Evolutionary conservation across 805 yeast genomes (phyloP).

Genomic region (Starmerella vaccinii): DNA sequence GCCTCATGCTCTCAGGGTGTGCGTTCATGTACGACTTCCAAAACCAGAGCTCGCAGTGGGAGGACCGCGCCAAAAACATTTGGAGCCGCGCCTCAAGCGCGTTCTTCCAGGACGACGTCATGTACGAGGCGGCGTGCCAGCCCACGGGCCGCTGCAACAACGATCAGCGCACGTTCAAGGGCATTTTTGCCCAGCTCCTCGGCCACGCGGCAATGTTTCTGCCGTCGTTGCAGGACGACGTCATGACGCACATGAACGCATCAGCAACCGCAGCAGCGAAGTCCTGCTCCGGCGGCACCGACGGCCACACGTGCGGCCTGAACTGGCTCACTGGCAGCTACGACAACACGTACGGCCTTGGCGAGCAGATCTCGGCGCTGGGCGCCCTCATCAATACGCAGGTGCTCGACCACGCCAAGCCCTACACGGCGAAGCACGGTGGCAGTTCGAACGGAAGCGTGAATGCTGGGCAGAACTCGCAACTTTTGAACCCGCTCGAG

Average conservation of each 20-base stretch:
- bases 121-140: constrained; percentile 70
- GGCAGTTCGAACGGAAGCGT: constrained; percentile 62
- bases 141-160: constrained; percentile 44
- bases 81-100: constrained; percentile 37
- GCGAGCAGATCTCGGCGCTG: constrained; percentile 73
- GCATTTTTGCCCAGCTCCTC: constrained; percentile 53
- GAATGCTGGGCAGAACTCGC: constrained; percentile 48
- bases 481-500: constrained; percentile 18
- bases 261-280: constrained; percentile 64
- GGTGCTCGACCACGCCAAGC: constrained; percentile 38
- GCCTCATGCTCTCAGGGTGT: constrained; percentile 54
- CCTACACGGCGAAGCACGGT: constrained; percentile 53
- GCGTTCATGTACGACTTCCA: constrained; percentile 61
- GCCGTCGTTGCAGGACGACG: constrained; percentile 42
- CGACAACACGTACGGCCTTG: constrained; percentile 66
- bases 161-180: constrained; percentile 69
- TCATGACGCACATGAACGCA: constrained; percentile 39
- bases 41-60: constrained; percentile 47
- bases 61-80: constrained; percentile 41
- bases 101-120: constrained; percentile 45
- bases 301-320: constrained; percentile 72
- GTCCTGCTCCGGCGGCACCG: constrained; percentile 71
- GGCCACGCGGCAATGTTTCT: constrained; percentile 54
- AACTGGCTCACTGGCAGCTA: constrained; percentile 54
- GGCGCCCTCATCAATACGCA: constrained; percentile 48